A percentile compares a stretch with the other conserved stretches of the same genome.
phyloP scores from a whole-genome alignment of 371 early-diverging fungal genomes.

The Apophysomyces elegans region DNA sequence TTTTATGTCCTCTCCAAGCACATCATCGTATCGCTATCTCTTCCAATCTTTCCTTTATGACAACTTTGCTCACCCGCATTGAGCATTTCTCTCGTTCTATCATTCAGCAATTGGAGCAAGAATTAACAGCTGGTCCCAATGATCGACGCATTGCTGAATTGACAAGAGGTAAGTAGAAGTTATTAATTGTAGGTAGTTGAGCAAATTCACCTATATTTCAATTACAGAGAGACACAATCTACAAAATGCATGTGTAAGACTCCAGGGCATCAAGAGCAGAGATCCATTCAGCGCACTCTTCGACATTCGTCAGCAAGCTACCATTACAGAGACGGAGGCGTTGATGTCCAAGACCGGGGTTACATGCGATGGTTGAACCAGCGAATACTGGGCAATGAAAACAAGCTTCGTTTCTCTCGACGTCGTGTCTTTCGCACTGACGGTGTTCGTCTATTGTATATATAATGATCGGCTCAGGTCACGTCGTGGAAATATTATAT shows the following conservation, averaged over 20 bases:
- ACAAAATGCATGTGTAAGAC: conserved; percentile 2
- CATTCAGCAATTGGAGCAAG: not conserved
- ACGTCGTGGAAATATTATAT: too few relatives aligned
- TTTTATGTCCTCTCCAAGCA: conserved; percentile 3
- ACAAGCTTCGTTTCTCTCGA: not conserved
- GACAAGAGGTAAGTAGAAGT: not conserved
- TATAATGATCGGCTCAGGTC: too few relatives aligned
- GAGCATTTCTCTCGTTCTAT: not conserved
- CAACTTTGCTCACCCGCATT: not conserved
- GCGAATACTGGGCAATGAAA: conserved; percentile 2
- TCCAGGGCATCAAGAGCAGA: not conserved
- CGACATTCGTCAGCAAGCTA: conserved; percentile 7
- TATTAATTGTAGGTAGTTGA: not conserved
- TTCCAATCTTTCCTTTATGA: not conserved
- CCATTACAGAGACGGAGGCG: conserved; percentile 4
- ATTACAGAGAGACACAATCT: not conserved
- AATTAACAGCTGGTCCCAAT: not conserved
- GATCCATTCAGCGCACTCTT: conserved; percentile 14
- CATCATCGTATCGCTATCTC: not conserved
- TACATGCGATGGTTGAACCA: conserved; percentile 12
- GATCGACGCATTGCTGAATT: not conserved
- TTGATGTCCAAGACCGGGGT: not conserved
- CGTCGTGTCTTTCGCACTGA: conserved; percentile 8
- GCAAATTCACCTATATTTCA: not conserved
- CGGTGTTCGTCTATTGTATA: not conserved